Evolutionary conservation across 352 stramenopile species (phyloP), one percentile per base, ranked within the genome.

Genomic region (Globisporangium carolinianum): DNA sequence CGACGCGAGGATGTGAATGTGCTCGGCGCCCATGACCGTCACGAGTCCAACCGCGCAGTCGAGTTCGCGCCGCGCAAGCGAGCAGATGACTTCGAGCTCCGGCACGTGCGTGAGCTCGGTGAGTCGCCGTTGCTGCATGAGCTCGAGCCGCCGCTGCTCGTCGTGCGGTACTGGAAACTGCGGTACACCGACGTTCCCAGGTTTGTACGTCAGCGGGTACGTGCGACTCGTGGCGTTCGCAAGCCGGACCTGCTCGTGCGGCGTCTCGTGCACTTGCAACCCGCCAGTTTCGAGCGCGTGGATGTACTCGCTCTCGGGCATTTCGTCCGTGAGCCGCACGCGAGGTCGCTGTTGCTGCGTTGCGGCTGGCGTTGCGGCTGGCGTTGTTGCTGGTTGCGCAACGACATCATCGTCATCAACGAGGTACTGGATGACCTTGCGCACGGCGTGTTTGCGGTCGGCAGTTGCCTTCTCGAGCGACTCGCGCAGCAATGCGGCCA

Each of bases 11-110:
- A 84, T 58, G 53, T 76, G 70, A 14, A 76, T 64, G 38, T 73
- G 62, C 35, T 67, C 61, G 11, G 71, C 51, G 24, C 70, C 57
- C 53, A 86, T 72, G 54, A 89, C 60, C 4, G 76, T 79, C 15
- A 88, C 68, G 47, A 83, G 55, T 0, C 65, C 68, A 38, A 69
- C 68, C 4, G 75, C 69, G 54, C 68, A 77, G 38, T 66, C 54
- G 14, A 89, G 51, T 17, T 79, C 74, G 14, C 58, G 65, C 0
- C 58, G 59, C 0, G 68, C 69, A 5, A 89, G 61, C 1, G 63
- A 51, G 53, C 74, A 86, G 36, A 89, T 69, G 51, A 86, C 66
- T 35, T 75, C 69, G 46, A 89, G 68, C 62, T 89, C 79, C 1
- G 71, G 54, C 51, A 73, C 63, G 12, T 65, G 47, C 36, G 39